Conservation (phyloP, 2,329 filamentous ascomycete species). For the Penicillium crustosum region DNA sequence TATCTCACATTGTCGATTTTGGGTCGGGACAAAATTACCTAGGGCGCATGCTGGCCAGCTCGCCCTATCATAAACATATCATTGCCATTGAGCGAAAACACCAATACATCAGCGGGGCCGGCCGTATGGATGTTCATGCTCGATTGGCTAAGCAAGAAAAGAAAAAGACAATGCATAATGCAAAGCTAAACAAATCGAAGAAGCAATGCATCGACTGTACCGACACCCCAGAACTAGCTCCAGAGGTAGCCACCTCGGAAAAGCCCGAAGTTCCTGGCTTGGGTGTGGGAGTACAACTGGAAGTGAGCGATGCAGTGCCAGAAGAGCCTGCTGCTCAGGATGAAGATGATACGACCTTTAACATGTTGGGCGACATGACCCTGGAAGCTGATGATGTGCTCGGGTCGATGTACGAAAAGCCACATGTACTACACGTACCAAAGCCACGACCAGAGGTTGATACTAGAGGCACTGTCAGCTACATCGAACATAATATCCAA, state of each 20-base stretch:
- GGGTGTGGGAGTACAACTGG: constrained; percentile 4
- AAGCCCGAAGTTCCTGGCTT: background rate
- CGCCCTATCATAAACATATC: constrained; percentile 81
- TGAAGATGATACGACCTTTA: constrained; percentile 31
- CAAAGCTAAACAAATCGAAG: constrained; percentile 49
- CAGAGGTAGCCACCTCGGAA: constrained; percentile 9
- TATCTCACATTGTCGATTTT: constrained; percentile 92
- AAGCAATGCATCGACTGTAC: constrained; percentile 27
- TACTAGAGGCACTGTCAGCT: constrained; percentile 39
- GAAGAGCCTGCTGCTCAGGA: constrained; percentile 16
- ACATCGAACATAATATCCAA: constrained; percentile 47
- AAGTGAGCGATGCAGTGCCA: constrained; percentile 5
- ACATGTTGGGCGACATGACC: constrained; percentile 37
- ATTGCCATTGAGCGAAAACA: constrained; percentile 87
- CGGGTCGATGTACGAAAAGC: constrained; percentile 3
- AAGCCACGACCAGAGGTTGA: constrained; percentile 20
- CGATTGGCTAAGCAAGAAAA: constrained; percentile 68
- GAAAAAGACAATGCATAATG: constrained; percentile 65
- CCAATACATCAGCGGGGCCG: constrained; percentile 82
- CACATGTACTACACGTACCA: constrained; percentile 9
- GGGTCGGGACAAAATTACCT: constrained; percentile 97
- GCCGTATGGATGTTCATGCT: constrained; percentile 78
- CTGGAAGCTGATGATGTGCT: constrained; percentile 33
- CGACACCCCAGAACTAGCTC: constrained; percentile 13
- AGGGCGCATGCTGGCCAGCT: constrained; percentile 78